phyloP scores from a whole-genome alignment of 495 filamentous ascomycete species.

The Hypoxylon lienhwacheense region DNA sequence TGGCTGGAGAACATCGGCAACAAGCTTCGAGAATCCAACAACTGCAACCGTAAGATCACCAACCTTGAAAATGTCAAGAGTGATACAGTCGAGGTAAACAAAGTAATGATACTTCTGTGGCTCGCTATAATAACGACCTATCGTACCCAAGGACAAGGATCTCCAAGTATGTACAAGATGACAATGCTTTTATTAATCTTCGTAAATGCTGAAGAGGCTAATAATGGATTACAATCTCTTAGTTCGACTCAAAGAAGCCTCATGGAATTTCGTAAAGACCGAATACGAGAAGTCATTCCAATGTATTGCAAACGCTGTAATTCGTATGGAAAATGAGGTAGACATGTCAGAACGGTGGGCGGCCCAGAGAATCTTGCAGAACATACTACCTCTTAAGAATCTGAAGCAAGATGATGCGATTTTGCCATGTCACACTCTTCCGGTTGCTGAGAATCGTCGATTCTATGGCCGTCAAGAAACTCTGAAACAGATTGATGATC shows the following conservation, averaged over 20 bases:
- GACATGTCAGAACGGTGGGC: conserved; percentile 8
- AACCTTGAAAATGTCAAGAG: conserved; percentile 4
- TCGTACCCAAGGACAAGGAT: conserved; percentile 4
- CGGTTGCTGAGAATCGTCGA: conserved; percentile 26
- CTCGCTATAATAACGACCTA: conserved; percentile 14
- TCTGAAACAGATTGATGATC: conserved; percentile 32
- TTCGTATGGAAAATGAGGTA: conserved; percentile 7
- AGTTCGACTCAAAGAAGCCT: background rate
- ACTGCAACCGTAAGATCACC: conserved; percentile 1
- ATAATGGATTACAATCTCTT: background rate
- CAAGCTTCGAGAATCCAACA: conserved; percentile 2
- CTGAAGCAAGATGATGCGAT: background rate
- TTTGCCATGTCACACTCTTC: conserved; percentile 13
- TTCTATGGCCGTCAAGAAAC: conserved; percentile 41
- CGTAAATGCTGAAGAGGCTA: background rate
- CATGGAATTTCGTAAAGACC: background rate
- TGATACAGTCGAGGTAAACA: conserved; percentile 10
- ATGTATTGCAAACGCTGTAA: conserved; percentile 2
- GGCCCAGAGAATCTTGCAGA: conserved; percentile 3
- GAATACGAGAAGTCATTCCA: conserved; percentile 2
- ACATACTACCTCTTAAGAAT: background rate
- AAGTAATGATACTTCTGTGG: conserved; percentile 12
- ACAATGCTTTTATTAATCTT: background rate
- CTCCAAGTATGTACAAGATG: background rate
- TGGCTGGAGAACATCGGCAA: conserved; percentile 5